Conservation (phyloP, 2,329 filamentous ascomycete genomes). For the Penicillium griseofulvum region DNA sequence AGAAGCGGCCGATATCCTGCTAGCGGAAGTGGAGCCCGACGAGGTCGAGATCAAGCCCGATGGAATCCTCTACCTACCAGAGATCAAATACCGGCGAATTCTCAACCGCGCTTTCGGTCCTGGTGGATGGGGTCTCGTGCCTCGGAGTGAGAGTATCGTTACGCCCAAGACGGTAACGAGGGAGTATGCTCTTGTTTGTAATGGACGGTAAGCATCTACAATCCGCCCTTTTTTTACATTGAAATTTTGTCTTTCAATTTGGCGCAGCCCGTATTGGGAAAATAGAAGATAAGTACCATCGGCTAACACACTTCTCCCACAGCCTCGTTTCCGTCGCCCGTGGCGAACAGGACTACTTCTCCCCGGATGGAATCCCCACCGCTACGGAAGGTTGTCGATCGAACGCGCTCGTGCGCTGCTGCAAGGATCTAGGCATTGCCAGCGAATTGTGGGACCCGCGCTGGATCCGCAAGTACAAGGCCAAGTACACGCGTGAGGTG, state of each 20-base stretch:
- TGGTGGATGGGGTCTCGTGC: constrained; percentile 91
- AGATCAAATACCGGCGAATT: constrained; percentile 95
- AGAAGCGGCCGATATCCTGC: constrained; percentile 67
- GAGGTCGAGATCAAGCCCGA: constrained; percentile 98
- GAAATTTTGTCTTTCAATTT: not conserved
- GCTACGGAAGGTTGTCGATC: constrained; percentile 97
- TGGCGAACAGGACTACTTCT: constrained; percentile 93
- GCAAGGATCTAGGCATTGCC: constrained; percentile 93
- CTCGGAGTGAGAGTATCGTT: constrained; percentile 78
- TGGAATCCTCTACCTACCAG: constrained; percentile 91
- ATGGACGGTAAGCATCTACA: constrained; percentile 65
- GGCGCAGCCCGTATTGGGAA: no score
- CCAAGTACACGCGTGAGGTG: constrained; percentile 69
- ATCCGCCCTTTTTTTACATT: not conserved
- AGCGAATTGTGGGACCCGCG: constrained; percentile 95
- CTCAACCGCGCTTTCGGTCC: constrained; percentile 89
- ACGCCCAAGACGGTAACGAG: constrained; percentile 78
- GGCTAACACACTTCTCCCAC: constrained; percentile 4
- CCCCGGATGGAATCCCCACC: constrained; percentile 82
- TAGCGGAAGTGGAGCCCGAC: constrained; percentile 62
- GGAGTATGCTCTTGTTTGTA: constrained; percentile 87
- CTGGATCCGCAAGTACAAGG: constrained; percentile 81
- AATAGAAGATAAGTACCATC: not conserved
- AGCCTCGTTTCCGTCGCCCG: constrained; percentile 90
- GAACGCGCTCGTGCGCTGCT: constrained; percentile 96